Evolutionary conservation across 768 basidiomycete genomes (phyloP).

Genomic region (Pleurotus tuber-regium): DNA sequence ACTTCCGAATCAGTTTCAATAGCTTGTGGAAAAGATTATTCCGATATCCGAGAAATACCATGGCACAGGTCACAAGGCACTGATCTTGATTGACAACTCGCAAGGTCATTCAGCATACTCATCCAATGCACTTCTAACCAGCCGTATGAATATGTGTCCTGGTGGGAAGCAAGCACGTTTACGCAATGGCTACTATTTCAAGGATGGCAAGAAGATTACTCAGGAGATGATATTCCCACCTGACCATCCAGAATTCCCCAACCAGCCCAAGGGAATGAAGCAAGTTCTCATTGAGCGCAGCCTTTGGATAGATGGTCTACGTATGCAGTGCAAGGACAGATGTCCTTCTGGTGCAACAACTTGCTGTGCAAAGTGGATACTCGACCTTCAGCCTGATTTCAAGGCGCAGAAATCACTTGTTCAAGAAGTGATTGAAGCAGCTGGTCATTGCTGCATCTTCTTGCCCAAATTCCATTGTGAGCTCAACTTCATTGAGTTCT

Average conservation of each 20-base stretch:
- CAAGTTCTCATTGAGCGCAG: conserved; percentile 24
- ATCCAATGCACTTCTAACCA: conserved; percentile 30
- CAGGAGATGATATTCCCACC: conserved; percentile 35
- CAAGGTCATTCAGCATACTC: conserved; percentile 39
- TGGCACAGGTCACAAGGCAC: conserved; percentile 28
- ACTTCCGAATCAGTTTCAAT: neutral
- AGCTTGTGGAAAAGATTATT: conserved; percentile 27
- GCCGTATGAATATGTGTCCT: conserved; percentile 33
- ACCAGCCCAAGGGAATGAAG: conserved; percentile 29
- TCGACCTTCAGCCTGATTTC: conserved; percentile 11
- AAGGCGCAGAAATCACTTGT: conserved; percentile 10
- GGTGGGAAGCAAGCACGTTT: conserved; percentile 36
- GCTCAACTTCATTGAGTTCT: conserved; percentile 12
- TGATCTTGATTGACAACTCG: conserved; percentile 40
- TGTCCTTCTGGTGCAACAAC: conserved; percentile 2
- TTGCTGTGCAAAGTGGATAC: neutral
- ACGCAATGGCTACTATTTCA: conserved; percentile 29
- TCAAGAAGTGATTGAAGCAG: conserved; percentile 12
- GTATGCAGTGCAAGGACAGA: conserved; percentile 8
- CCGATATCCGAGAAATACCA: conserved; percentile 29
- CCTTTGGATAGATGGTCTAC: conserved; percentile 14
- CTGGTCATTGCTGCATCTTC: conserved; percentile 9
- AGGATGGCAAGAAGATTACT: conserved; percentile 19
- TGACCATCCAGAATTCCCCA: conserved; percentile 27
- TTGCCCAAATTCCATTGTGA: conserved; percentile 12